phyloP scores from a whole-genome alignment of 1,284 basidiomycete genomes.

The Tilletia caries region DNA sequence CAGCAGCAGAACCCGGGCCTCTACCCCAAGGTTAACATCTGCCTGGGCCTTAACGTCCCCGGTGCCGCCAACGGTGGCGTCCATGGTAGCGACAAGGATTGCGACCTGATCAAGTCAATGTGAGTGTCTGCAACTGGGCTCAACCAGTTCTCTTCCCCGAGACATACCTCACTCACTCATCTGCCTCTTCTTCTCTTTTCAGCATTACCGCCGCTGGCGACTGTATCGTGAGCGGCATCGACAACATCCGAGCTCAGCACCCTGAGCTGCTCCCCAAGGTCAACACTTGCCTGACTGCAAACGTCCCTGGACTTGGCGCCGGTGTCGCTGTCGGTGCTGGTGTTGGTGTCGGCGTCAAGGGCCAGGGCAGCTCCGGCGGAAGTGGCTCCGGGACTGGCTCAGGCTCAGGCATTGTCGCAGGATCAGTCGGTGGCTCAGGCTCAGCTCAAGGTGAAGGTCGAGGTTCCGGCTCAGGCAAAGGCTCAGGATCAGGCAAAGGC shows the following conservation, averaged over 20 bases:
- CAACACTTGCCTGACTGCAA: too few species aligned
- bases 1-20: background rate
- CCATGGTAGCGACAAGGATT: too few species aligned
- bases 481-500: conserved; percentile 11
- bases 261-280: too few species aligned
- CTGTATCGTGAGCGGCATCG: background rate
- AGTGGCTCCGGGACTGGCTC: background rate
- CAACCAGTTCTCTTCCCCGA: too few species aligned
- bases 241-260: background rate
- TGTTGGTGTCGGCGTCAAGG: background rate
- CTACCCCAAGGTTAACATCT: background rate
- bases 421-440: background rate
- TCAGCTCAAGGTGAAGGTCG: conserved; percentile 10
- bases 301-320: too few species aligned
- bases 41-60: background rate
- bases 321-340: background rate
- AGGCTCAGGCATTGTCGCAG: background rate
- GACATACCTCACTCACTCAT: too few species aligned
- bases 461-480: conserved; percentile 8
- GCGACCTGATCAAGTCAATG: background rate
- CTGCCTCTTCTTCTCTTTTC: too few species aligned
- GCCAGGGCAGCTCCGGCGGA: background rate
- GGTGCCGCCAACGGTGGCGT: background rate
- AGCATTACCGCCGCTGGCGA: background rate
- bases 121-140: background rate